Conservation (phyloP, 257 asterid genomes). For the Agastache rugosa region DNA sequence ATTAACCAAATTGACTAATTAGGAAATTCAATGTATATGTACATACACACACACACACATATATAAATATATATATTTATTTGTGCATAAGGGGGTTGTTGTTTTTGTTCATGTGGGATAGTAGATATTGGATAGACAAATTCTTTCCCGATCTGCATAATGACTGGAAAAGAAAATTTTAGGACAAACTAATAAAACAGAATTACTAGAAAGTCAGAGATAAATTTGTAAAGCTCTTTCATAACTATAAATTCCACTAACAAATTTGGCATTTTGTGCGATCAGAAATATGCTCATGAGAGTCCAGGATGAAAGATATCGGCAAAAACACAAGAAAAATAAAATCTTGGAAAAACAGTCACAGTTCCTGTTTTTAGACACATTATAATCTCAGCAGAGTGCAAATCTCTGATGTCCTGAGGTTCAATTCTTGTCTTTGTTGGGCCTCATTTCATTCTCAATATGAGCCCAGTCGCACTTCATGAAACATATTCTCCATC, state of each 20-base stretch:
- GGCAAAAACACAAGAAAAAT: background rate
- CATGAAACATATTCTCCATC: background rate
- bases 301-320: background rate
- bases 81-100: no score
- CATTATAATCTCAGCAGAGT: background rate
- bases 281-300: slow-evolving; percentile 3
- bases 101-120: no score
- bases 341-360: background rate
- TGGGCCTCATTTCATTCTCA: slow-evolving; percentile 7
- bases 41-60: no score
- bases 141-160: background rate
- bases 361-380: background rate
- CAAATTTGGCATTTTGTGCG: slow-evolving; percentile 1
- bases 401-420: slow-evolving; percentile 7
- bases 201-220: background rate
- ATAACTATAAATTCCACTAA: background rate
- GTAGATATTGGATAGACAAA: no score
- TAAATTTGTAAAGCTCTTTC: background rate
- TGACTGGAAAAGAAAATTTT: background rate
- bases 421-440: background rate
- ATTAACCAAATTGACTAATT: background rate
- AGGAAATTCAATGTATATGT: no score
- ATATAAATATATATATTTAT: no score
- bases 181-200: background rate
- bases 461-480: slow-evolving; percentile 1